Base-by-base conservation (phyloP, 2,329 filamentous ascomycete genomes). In the Pseudogymnoascus sp. region DNA sequence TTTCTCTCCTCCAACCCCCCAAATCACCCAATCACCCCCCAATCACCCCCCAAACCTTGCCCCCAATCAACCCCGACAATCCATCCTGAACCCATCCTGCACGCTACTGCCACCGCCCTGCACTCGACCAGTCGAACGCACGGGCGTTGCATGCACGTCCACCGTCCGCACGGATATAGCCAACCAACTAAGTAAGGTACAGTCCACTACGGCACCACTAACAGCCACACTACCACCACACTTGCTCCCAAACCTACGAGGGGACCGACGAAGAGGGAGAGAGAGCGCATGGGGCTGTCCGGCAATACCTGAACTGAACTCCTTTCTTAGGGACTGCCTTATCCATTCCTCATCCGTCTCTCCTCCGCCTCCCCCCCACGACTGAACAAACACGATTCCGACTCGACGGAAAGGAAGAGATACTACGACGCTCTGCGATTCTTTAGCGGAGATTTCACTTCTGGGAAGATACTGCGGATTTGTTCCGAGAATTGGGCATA, bases 41-140 rank as follows among this genome's bases (percentile, higher is more conserved):
- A 28, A 50, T 28, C 15, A 13, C 23, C 9, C 47, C 47, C 26
- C 47, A 53, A 53, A n/a, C n/a, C n/a, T n/a, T n/a, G n/a, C n/a
- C n/a, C n/a, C 26, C 47, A 53, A 53, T 53, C 26, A 53, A 53
- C 47, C 26, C 50, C 50, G 15, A 57, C 26, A 57, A 10, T 57
- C 50, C 47, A 11, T 57, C 44, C 44, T n/a, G 44, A 8, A 28
- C 44, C 44, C 8, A 21, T 53, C 50, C 50, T 57, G 28, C 47
- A 33, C 26, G 47, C 47, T 57, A 57, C 47, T 33, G 26, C 26
- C 47, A 33, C 26, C n/a, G 26, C 9, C 26, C 47, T 57, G 28
- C 28, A 57, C 28, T 57, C 50, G 50, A 57, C 50, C 50, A 57
- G 50, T 57, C 50, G 50, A 28, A 57, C 50, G 50, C 50, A 57